These are phyloP conservation scores for Diaporthe citriasiana DNA, from an alignment of 2,329 filamentous ascomycete genomes.

Conservation along the genomic window DNA sequence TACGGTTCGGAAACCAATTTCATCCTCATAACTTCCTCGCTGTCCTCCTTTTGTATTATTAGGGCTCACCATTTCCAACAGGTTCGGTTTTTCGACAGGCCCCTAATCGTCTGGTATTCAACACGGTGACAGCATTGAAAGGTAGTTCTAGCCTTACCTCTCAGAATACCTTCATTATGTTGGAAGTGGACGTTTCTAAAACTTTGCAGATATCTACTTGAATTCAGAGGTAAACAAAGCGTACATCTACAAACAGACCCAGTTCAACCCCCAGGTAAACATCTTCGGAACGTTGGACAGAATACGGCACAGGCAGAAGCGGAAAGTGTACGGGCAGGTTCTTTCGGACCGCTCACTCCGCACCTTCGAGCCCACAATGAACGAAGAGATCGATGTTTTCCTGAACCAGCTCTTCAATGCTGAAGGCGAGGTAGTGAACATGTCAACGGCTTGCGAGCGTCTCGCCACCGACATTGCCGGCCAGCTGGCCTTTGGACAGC, in stretches of 20 bases:
- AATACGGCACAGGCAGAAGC: conserved; percentile 40
- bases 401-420: not conserved
- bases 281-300: conserved; percentile 41
- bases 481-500: conserved; percentile 17
- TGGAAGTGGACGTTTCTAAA: not conserved
- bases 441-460: not conserved
- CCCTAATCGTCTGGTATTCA: not conserved
- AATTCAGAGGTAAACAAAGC: not conserved
- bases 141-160: not conserved
- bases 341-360: conserved; percentile 43
- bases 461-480: conserved; percentile 8
- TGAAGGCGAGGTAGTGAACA: not conserved
- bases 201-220: not conserved
- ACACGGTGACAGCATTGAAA: conserved; percentile 5
- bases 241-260: not conserved
- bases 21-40: not conserved
- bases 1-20: not conserved
- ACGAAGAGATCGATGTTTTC: conserved; percentile 17
- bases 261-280: not conserved
- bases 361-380: conserved; percentile 43
- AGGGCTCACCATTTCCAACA: not conserved
- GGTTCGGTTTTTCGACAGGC: not conserved
- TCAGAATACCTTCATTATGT: not conserved
- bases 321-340: conserved; percentile 40
- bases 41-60: no score